These are phyloP conservation scores for Mycena maculata DNA, from an alignment of 768 basidiomycete genomes.

Conservation along the genomic window DNA sequence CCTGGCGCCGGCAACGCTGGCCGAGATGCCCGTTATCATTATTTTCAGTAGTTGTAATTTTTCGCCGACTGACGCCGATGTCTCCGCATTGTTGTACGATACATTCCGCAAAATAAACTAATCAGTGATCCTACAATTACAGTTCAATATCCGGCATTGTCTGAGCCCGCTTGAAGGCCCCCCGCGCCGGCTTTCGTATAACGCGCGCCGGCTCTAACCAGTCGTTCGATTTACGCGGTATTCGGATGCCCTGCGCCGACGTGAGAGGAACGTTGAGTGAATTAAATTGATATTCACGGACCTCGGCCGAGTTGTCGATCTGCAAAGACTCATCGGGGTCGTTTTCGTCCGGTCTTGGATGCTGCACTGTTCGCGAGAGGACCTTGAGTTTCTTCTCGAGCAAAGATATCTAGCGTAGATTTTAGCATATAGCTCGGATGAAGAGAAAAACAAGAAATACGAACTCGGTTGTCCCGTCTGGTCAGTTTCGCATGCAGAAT, in stretches of 20 bases:
- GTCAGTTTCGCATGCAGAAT: slow-evolving; percentile 26
- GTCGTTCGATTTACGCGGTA: slow-evolving; percentile 26
- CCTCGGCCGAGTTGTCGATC: slow-evolving; percentile 25
- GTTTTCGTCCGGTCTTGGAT: slow-evolving; percentile 8
- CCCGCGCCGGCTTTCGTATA: not conserved
- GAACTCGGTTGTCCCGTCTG: slow-evolving; percentile 28
- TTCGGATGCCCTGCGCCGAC: slow-evolving; percentile 16
- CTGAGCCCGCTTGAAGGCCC: slow-evolving; percentile 8
- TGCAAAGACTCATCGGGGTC: slow-evolving; percentile 28
- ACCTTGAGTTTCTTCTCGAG: slow-evolving; percentile 34
- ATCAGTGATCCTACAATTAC: slow-evolving; percentile 7
- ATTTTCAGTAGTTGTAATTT: too few species aligned
- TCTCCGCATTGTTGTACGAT: too few species aligned
- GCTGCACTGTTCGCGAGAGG: slow-evolving; percentile 17
- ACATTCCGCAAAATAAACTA: too few species aligned
- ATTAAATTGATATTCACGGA: not conserved
- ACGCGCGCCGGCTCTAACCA: slow-evolving; percentile 17
- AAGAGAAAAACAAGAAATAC: not conserved
- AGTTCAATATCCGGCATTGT: slow-evolving; percentile 12
- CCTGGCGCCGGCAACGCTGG: too few species aligned
- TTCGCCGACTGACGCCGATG: too few species aligned
- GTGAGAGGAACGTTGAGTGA: not conserved
- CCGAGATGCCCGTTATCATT: not conserved
- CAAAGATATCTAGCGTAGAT: slow-evolving; percentile 20
- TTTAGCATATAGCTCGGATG: not conserved